phyloP scores from a whole-genome alignment of 2,329 filamentous ascomycete genomes.

The Chaetomium sp. region DNA sequence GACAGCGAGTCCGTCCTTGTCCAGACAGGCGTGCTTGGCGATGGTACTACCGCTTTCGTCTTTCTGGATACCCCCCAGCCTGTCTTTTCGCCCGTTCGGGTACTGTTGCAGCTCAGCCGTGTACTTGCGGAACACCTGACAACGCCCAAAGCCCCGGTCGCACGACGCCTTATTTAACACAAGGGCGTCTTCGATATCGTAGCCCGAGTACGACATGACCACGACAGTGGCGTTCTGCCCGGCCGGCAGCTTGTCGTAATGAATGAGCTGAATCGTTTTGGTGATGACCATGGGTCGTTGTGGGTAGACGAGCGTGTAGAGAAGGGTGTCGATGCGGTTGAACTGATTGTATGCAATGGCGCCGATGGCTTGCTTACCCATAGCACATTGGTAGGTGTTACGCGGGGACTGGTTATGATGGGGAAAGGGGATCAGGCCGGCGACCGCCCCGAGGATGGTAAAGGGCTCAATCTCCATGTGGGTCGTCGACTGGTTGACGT shows the following conservation, averaged over 20 bases:
- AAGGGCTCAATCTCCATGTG: conserved; percentile 98
- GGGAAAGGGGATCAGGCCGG: conserved; percentile 94
- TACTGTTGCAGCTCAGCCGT: conserved; percentile 85
- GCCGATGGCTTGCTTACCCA: conserved; percentile 99
- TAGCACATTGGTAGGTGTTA: conserved; percentile 99
- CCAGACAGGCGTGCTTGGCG: conserved; percentile 72
- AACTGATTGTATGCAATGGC: conserved; percentile 99
- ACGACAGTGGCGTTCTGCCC: conserved; percentile 97
- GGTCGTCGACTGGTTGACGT: conserved; percentile 81
- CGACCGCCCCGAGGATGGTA: conserved; percentile 91
- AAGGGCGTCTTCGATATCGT: conserved; percentile 98
- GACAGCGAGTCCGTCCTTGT: conserved; percentile 83
- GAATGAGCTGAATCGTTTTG: conserved; percentile 92
- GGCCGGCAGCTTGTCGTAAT: conserved; percentile 95
- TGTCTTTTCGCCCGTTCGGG: conserved; percentile 72
- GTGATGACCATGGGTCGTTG: conserved; percentile 98
- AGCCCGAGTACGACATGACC: conserved; percentile 98
- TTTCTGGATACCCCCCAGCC: conserved; percentile 63
- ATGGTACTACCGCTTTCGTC: conserved; percentile 65
- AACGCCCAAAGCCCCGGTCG: conserved; percentile 92
- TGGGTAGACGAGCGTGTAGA: conserved; percentile 96
- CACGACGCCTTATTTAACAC: conserved; percentile 95
- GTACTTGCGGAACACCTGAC: conserved; percentile 97
- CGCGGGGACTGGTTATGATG: conserved; percentile 98
- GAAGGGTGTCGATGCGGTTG: conserved; percentile 90